Evolutionary conservation across 179 eudicot species (phyloP), one percentile per base, ranked within the genome.

Genomic region (Spinacia oleracea): DNA sequence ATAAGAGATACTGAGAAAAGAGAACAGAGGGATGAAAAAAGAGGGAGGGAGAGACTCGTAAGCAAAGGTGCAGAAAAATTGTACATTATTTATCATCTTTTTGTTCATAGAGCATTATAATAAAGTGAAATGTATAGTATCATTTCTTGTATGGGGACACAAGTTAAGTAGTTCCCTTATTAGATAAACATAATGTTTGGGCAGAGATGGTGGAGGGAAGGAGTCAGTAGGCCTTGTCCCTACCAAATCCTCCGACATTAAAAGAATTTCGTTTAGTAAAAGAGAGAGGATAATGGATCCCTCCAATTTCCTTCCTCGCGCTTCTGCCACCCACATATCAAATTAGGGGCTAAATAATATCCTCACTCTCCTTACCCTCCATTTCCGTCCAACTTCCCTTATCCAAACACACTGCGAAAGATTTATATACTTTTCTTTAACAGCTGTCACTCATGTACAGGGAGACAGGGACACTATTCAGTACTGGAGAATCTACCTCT

Each of bases 401-500:
- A 65, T 65, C 53, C 6, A 70, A 70, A 50, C 23, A 45, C 25
- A 68, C 20, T 21, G 12, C 34, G 18, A 51, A 5, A 56, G n/a
- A 62, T 34, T 60, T 3, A 25, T 1, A 27, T 25, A 12, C 31
- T 58, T 60, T 60, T 60, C 6, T 12, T 3, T 27, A 21, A 12
- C 5, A 60, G 4, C 4, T 11, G 14, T 27, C 14, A 77, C 14
- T n/a, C n/a, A 23, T 40, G 70, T 15, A 11, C 25, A 48, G 25
- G 72, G 43, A 59, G 1, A 45, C 20, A 48, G 23, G 66, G 32
- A 48, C 65, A 73, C 35, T 8, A 62, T 50, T 63, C 56, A 20
- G 62, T 21, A 69, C 50, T 29, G 77, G 70, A 78, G 76, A 62
- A 85, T 81, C 87, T 80, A 96, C 98, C 86, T 89, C 97, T 87